Percentiles rank a stretch among this genome's conserved stretches.
phyloP scores from a whole-genome alignment of 2,329 filamentous ascomycete genomes.

The Sphaerulina musiva region DNA sequence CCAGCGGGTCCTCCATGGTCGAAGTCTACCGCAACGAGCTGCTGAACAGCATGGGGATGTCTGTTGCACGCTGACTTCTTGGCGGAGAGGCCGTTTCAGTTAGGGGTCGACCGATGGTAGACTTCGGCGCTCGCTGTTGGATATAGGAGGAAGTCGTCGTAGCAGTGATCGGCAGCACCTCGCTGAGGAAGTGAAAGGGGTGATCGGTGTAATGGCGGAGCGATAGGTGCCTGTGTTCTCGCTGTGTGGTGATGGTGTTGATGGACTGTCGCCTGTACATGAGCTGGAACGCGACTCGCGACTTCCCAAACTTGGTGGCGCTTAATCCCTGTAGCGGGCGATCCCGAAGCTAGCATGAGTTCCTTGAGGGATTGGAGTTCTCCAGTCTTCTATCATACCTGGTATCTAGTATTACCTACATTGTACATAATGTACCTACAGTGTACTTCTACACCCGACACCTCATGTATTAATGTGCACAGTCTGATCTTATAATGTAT shows the following conservation, averaged over 20 bases:
- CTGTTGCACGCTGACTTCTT: background rate
- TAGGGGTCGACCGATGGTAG: background rate
- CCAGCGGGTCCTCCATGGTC: slow-evolving; percentile 36
- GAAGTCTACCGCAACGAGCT: slow-evolving; percentile 4
- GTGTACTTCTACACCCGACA: no score
- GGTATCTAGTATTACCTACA: no score
- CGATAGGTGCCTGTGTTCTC: background rate
- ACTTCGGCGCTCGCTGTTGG: background rate
- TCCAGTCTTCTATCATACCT: no score
- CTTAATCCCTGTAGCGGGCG: background rate
- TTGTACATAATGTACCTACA: no score
- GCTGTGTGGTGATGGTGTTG: background rate
- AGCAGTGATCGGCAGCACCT: background rate
- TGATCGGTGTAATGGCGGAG: background rate
- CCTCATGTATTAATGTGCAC: no score
- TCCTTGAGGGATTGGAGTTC: no score
- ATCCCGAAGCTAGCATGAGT: no score
- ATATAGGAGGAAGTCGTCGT: background rate
- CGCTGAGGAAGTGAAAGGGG: background rate
- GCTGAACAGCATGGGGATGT: slow-evolving; percentile 4
- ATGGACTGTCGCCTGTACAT: background rate
- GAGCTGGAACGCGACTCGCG: background rate
- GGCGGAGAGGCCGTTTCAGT: slow-evolving; percentile 1
- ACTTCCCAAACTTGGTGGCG: background rate
- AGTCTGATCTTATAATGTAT: no score